Percentiles rank a stretch among this genome's conserved stretches.
Evolutionary conservation across 495 filamentous ascomycete species (phyloP).

Genomic region (Parathielavia hyrcaniae): DNA sequence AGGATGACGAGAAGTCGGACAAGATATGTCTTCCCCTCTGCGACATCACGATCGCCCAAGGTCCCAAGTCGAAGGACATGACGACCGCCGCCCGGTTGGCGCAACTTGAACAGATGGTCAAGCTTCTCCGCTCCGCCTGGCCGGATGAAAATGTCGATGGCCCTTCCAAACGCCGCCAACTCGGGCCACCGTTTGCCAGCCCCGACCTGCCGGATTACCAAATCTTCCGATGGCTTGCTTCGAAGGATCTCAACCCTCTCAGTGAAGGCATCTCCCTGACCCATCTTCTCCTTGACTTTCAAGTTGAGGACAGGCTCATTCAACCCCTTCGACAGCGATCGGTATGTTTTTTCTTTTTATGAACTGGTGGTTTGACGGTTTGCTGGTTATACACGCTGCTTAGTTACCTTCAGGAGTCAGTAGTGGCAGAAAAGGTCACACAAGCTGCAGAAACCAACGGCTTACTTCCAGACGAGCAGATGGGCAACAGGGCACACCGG

Average conservation of each 20-base stretch:
- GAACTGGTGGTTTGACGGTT: too few relatives aligned
- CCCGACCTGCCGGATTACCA: neutral
- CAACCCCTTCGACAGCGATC: neutral
- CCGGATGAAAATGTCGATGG: neutral
- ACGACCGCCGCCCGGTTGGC: neutral
- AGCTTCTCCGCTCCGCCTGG: constrained; percentile 2
- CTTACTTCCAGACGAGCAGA: too few relatives aligned
- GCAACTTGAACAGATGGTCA: neutral
- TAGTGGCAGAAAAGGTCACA: too few relatives aligned
- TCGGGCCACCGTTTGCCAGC: neutral
- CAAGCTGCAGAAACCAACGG: too few relatives aligned
- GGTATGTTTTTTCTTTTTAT: neutral
- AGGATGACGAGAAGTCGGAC: neutral
- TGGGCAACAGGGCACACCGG: too few relatives aligned
- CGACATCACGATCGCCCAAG: neutral
- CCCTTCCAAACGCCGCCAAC: constrained; percentile 1
- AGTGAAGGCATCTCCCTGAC: neutral
- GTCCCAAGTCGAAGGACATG: neutral
- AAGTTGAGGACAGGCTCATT: neutral
- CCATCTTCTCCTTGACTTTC: neutral
- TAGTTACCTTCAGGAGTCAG: too few relatives aligned
- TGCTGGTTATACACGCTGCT: too few relatives aligned
- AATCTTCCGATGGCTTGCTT: constrained; percentile 3
- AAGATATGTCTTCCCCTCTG: constrained; percentile 3
- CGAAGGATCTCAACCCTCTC: constrained; percentile 3